A percentile compares a stretch with the other conserved stretches of the same genome.
Conservation (phyloP, 75 land plant species). For the Gnetum montanum region DNA sequence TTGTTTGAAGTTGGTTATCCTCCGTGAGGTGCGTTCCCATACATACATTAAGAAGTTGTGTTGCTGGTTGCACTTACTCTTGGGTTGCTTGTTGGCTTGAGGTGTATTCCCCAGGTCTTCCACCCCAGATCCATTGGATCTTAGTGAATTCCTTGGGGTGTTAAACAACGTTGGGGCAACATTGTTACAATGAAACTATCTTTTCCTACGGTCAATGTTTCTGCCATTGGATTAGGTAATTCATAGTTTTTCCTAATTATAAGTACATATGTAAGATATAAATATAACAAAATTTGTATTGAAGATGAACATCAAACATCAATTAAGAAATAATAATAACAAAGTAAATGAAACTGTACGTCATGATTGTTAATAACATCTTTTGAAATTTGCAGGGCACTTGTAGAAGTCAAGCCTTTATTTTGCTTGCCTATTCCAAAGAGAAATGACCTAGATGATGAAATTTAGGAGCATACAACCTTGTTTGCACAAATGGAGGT, state of each 20-base stretch:
- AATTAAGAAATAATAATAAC: neutral
- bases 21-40: no score
- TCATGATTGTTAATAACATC: no score
- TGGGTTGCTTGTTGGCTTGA: no score
- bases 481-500: neutral
- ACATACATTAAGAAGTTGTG: no score
- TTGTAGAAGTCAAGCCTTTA: conserved; percentile 78
- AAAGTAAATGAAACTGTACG: no score
- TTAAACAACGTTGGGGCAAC: no score
- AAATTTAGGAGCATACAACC: neutral
- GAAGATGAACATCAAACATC: neutral
- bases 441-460: conserved; percentile 8
- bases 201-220: neutral
- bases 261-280: neutral
- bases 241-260: neutral
- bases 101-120: no score
- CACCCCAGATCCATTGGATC: no score
- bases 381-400: conserved; percentile 38
- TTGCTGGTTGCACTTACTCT: no score
- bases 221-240: neutral
- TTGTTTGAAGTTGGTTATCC: no score
- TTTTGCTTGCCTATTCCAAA: conserved; percentile 29
- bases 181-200: no score
- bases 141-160: no score
- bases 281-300: neutral